These are phyloP conservation scores for Pleurotus sapidus DNA, from an alignment of 768 basidiomycete species.

Conservation along the genomic window DNA sequence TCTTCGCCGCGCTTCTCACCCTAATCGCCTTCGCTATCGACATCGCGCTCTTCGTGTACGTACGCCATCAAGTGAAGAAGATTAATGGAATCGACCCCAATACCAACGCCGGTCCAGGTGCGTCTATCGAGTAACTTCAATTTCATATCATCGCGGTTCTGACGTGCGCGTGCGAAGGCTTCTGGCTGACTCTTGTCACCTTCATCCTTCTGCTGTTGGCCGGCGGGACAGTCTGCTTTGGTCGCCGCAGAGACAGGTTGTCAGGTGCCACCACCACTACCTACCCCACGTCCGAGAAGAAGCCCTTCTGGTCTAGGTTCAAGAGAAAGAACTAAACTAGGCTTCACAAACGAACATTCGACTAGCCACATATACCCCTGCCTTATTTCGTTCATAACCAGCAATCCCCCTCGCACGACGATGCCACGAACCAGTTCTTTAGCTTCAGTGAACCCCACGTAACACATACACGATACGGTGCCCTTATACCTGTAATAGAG, in stretches of 20 bases:
- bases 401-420: too few relatives aligned
- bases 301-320: slow-evolving; percentile 12
- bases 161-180: slow-evolving; percentile 35
- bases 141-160: not conserved
- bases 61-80: slow-evolving; percentile 54
- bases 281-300: not conserved
- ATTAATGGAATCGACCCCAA: slow-evolving; percentile 38
- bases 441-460: too few relatives aligned
- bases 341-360: not conserved
- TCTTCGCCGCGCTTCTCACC: slow-evolving; percentile 66
- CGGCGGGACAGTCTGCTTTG: slow-evolving; percentile 70
- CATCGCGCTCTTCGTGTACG: slow-evolving; percentile 65
- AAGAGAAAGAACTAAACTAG: slow-evolving; percentile 8
- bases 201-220: slow-evolving; percentile 63
- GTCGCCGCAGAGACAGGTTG: slow-evolving; percentile 55
- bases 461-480: too few relatives aligned
- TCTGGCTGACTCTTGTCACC: slow-evolving; percentile 73
- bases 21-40: slow-evolving; percentile 76
- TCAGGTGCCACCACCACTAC: slow-evolving; percentile 26
- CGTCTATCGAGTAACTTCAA: slow-evolving; percentile 14
- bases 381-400: too few relatives aligned
- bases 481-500: too few relatives aligned
- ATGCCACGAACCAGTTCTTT: too few relatives aligned
- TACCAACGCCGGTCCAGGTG: slow-evolving; percentile 66
- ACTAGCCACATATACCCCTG: slow-evolving; percentile 7